A percentile compares a stretch with the other conserved stretches of the same genome.
These are phyloP conservation scores for Ophiocordyceps unilateralis DNA, from an alignment of 2,329 filamentous ascomycete species.

Conservation along the genomic window DNA sequence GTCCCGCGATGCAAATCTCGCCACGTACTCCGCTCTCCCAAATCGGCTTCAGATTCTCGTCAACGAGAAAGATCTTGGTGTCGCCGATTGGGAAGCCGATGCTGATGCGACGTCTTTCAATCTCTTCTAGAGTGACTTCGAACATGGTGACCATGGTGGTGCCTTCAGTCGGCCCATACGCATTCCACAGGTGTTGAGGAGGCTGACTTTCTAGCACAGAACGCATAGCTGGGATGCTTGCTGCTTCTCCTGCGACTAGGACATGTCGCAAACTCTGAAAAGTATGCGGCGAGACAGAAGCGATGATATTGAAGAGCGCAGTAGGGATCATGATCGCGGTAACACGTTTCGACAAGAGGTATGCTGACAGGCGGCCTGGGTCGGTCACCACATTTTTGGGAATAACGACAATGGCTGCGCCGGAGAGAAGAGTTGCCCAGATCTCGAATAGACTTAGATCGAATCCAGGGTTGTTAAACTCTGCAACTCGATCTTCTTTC, in stretches of 20 bases:
- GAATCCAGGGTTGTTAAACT: not conserved
- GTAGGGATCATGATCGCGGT: too few relatives aligned
- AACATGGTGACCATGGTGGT: not conserved
- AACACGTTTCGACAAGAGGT: too few relatives aligned
- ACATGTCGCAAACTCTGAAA: too few relatives aligned
- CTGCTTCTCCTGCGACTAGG: not conserved
- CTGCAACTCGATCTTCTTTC: not conserved
- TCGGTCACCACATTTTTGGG: too few relatives aligned
- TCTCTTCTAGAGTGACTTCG: not conserved
- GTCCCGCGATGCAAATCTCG: too few relatives aligned
- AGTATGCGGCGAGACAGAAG: too few relatives aligned
- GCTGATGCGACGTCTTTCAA: not conserved
- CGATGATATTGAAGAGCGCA: too few relatives aligned
- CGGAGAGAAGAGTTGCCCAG: not conserved
- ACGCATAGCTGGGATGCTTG: not conserved
- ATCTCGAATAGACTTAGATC: not conserved
- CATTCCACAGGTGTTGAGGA: not conserved
- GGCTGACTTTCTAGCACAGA: not conserved
- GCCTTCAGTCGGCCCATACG: not conserved
- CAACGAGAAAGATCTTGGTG: too few relatives aligned
- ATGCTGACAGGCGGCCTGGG: too few relatives aligned
- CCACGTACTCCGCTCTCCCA: too few relatives aligned
- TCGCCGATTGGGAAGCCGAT: too few relatives aligned
- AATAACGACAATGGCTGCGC: not conserved
- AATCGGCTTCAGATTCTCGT: too few relatives aligned